Evolutionary conservation across 306 rosid genomes (phyloP).

Genomic region (Cajanus cajan): DNA sequence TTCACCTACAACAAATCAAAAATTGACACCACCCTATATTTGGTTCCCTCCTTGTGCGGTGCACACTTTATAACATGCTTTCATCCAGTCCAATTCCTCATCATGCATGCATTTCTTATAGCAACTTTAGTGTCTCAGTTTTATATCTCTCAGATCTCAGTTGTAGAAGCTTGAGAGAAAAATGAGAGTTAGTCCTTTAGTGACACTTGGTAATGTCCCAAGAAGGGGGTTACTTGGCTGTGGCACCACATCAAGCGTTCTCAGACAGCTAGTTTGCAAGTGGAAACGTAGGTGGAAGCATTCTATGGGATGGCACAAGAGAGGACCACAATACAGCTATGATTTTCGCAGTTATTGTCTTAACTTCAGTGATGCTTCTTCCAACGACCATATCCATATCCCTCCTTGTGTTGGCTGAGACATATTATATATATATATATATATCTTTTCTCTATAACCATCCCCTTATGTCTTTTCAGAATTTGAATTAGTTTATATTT

Average conservation of each 20-base stretch:
- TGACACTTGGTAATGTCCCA: constrained; percentile 41
- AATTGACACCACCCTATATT: constrained; percentile 35
- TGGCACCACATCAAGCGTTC: constrained; percentile 30
- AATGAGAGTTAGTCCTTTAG: constrained; percentile 38
- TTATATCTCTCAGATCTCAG: constrained; percentile 39
- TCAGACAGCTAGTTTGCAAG: constrained; percentile 44
- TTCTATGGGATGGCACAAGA: constrained; percentile 36
- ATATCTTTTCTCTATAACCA: background rate
- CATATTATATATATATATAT: too few species aligned
- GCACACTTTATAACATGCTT: constrained; percentile 27
- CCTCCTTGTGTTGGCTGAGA: constrained; percentile 28
- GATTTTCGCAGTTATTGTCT: constrained; percentile 67
- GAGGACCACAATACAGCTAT: constrained; percentile 46
- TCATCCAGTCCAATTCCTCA: constrained; percentile 8
- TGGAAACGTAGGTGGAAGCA: constrained; percentile 59
- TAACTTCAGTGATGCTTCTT: constrained; percentile 64
- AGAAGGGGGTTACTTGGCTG: constrained; percentile 11
- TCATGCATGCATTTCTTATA: constrained; percentile 22
- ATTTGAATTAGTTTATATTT: background rate
- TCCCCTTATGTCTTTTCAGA: background rate
- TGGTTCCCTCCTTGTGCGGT: constrained; percentile 22
- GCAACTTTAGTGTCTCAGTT: constrained; percentile 25
- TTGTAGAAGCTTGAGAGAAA: constrained; percentile 37
- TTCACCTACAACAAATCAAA: constrained; percentile 35
- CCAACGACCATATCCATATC: constrained; percentile 3